phyloP scores from a whole-genome alignment of 805 yeast genomes.

The Saccharomycopsis sp. region DNA sequence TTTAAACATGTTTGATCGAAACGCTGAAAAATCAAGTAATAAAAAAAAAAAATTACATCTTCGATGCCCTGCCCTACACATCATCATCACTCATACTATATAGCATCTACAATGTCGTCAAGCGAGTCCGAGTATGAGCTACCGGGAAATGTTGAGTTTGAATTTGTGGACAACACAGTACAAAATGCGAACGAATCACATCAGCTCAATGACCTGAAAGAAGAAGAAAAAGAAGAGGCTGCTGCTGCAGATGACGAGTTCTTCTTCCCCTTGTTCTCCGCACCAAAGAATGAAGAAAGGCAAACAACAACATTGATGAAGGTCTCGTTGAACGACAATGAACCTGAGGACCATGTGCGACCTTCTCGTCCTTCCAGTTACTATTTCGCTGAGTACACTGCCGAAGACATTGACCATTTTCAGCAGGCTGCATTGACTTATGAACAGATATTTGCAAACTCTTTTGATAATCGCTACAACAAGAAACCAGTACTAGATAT shows the following conservation, averaged over 20 bases:
- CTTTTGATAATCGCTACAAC: constrained; percentile 8
- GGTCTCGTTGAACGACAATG: constrained; percentile 14
- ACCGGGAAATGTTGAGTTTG: constrained; percentile 17
- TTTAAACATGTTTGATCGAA: too few species aligned
- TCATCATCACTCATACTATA: too few species aligned
- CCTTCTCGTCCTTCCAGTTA: constrained; percentile 15
- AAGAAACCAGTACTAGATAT: constrained; percentile 8
- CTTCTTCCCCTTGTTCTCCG: constrained; percentile 18
- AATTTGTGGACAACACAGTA: constrained; percentile 17
- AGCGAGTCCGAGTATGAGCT: constrained; percentile 12
- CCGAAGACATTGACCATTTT: constrained; percentile 2
- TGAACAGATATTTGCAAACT: constrained; percentile 9
- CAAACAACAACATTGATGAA: constrained; percentile 5
- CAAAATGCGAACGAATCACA: too few species aligned
- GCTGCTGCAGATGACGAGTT: constrained; percentile 10
- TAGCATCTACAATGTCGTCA: constrained; percentile 4
- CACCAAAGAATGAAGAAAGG: not conserved
- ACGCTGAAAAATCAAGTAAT: too few species aligned
- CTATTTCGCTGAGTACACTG: constrained; percentile 15
- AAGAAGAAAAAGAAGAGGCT: not conserved
- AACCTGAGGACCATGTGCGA: not conserved
- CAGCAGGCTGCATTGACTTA: constrained; percentile 8
- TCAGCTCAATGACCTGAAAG: too few species aligned
- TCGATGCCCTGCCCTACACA: too few species aligned
- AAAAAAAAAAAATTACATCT: too few species aligned